Conservation (phyloP, 805 yeast genomes). For the Metschnikowia continentalis region DNA sequence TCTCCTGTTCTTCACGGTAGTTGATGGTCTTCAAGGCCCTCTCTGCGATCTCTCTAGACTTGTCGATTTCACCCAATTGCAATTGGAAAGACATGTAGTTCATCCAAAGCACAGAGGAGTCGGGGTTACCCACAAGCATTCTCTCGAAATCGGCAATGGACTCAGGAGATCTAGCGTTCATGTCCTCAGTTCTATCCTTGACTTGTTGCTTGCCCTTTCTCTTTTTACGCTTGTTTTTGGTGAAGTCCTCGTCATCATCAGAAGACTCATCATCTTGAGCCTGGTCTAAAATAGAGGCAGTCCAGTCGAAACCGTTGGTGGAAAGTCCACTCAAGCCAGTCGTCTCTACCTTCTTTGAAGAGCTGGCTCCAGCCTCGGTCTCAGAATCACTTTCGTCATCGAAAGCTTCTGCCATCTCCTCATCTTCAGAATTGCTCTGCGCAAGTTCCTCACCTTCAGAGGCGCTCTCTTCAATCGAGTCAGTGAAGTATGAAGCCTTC, state of each 20-base stretch:
- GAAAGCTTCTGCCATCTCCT: constrained; percentile 34
- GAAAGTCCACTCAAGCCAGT: constrained; percentile 27
- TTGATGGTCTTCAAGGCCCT: constrained; percentile 88
- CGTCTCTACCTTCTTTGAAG: constrained; percentile 10
- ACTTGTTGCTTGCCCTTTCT: constrained; percentile 48
- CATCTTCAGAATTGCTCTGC: constrained; percentile 17
- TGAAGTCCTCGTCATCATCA: constrained; percentile 55
- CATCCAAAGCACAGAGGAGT: constrained; percentile 94
- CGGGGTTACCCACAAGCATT: constrained; percentile 84
- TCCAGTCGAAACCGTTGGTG: constrained; percentile 93
- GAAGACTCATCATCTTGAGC: constrained; percentile 54
- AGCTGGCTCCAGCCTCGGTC: constrained; percentile 24
- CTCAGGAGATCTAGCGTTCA: constrained; percentile 83
- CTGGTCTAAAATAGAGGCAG: constrained; percentile 83
- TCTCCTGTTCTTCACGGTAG: constrained; percentile 89
- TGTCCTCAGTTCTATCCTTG: constrained; percentile 81
- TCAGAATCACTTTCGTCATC: constrained; percentile 24
- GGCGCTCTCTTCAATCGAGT: constrained; percentile 27
- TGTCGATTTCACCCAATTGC: constrained; percentile 89
- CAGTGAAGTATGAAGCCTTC: constrained; percentile 85
- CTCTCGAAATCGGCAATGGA: constrained; percentile 91
- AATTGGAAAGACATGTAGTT: constrained; percentile 97
- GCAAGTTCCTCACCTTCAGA: constrained; percentile 13
- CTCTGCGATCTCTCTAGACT: constrained; percentile 89
- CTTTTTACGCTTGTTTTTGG: constrained; percentile 43